Evolutionary conservation across 2,329 filamentous ascomycete genomes (phyloP), one percentile per base, ranked within the genome.

Genomic region (Dactylellina haptotyla): DNA sequence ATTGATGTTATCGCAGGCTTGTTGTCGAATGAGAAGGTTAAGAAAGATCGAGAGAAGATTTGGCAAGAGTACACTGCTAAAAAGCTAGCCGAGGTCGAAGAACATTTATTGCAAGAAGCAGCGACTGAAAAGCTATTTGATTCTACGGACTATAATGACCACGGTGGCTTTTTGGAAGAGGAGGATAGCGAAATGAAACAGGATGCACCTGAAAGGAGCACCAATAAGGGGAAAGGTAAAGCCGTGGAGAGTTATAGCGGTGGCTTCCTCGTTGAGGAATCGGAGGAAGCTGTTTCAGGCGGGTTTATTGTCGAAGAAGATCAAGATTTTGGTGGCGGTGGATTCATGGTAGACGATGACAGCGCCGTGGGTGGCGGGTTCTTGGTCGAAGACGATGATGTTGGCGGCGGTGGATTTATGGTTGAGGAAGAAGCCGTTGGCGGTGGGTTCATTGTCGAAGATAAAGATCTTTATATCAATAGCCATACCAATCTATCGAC

Each of bases 321-420:
- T 26, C 41, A 45, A 48, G 39, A 34, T n/a, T 18, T 43, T n/a
- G 53, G 41, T 1, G 67, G 63, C n/a, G n/a, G n/a, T 20, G 57
- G 58, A 6, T 69, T 65, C 14, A 39, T 64, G 8, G 56, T 83
- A 79, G 80, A 80, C 23, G 79, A 81, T n/a, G 82, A 81, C 69
- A 80, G 80, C 5, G 14, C 28, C 18, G n/a, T n/a, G n/a, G n/a
- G n/a, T n/a, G n/a, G n/a, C n/a, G n/a, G n/a, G n/a, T n/a, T n/a
- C n/a, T n/a, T n/a, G n/a, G n/a, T n/a, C n/a, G n/a, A n/a, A n/a
- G n/a, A n/a, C n/a, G n/a, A n/a, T n/a, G n/a, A n/a, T n/a, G n/a
- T n/a, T n/a, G n/a, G n/a, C 14, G 37, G 43, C n/a, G 43, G 43
- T 25, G 16, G 16, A 12, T 46, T 46, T 20, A 9, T 78, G 0